A percentile compares a stretch with the other conserved stretches of the same genome.
Evolutionary conservation across 2,329 filamentous ascomycete species (phyloP).

Genomic region (Scopulariopsis brevicaulis): DNA sequence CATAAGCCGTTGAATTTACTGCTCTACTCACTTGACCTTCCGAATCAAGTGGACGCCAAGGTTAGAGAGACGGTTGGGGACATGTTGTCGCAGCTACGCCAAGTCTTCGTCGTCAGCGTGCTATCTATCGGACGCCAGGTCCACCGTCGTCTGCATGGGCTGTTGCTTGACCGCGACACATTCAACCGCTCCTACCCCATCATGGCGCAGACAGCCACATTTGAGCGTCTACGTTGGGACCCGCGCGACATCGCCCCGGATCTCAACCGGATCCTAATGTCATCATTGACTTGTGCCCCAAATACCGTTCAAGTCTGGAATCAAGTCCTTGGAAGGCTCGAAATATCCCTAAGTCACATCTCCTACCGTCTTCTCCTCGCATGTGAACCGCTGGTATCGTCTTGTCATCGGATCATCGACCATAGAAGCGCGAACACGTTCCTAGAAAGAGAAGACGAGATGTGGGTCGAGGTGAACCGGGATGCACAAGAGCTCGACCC

Average conservation of each 20-base stretch:
- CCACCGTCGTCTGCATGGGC: neutral
- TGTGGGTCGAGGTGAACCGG: neutral
- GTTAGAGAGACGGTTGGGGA: neutral
- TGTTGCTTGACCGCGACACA: neutral
- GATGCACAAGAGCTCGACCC: neutral
- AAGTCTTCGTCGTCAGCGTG: neutral
- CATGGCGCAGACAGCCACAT: neutral
- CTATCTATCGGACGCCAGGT: neutral
- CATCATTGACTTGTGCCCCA: neutral
- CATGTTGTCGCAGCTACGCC: neutral
- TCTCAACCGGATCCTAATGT: neutral
- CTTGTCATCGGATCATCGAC: neutral
- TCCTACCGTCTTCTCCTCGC: neutral
- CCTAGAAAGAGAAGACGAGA: neutral
- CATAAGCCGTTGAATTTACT: neutral
- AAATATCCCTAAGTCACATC: neutral
- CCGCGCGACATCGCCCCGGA: neutral
- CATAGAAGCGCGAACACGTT: neutral
- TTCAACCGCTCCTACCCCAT: neutral
- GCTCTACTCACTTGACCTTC: neutral
- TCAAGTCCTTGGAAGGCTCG: neutral
- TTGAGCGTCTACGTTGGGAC: neutral
- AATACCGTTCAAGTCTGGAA: neutral
- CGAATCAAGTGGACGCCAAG: neutral
- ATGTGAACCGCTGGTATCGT: neutral